A percentile compares a stretch with the other conserved stretches of the same genome.
phyloP scores from a whole-genome alignment of 768 basidiomycete genomes.

The Cystofilobasidium macerans region DNA sequence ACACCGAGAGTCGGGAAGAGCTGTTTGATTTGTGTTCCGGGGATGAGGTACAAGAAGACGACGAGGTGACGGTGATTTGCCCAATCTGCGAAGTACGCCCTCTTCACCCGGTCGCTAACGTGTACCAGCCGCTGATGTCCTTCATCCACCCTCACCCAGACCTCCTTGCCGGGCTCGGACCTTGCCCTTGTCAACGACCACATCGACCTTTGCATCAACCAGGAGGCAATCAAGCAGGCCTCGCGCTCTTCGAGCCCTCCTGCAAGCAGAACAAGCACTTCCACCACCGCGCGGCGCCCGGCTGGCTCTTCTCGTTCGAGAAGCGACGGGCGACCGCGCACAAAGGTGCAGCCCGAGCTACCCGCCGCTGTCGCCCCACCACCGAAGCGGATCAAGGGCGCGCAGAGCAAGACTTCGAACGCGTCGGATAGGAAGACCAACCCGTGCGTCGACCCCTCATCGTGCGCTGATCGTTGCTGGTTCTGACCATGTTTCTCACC shows the following conservation, averaged over 20 bases:
- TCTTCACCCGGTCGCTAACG: constrained; percentile 6
- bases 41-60: neutral
- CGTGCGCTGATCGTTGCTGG: neutral
- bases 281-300: no score
- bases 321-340: neutral
- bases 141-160: constrained; percentile 27
- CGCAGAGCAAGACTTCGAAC: neutral
- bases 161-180: constrained; percentile 44
- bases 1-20: neutral
- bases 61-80: neutral
- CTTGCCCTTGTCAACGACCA: constrained; percentile 83
- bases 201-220: constrained; percentile 77
- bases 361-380: neutral
- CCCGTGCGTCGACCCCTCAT: neutral
- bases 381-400: constrained; percentile 1
- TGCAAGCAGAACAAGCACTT: neutral
- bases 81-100: constrained; percentile 14
- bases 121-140: neutral
- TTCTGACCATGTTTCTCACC: neutral
- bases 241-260: constrained; percentile 37
- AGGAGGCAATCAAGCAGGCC: constrained; percentile 61
- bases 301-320: no score
- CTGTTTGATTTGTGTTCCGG: neutral
- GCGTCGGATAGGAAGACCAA: neutral
- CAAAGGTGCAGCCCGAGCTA: neutral